A percentile compares a stretch with the other conserved stretches of the same genome.
Evolutionary conservation across 2,329 filamentous ascomycete genomes (phyloP).

Genomic region (Penicillium sp.): DNA sequence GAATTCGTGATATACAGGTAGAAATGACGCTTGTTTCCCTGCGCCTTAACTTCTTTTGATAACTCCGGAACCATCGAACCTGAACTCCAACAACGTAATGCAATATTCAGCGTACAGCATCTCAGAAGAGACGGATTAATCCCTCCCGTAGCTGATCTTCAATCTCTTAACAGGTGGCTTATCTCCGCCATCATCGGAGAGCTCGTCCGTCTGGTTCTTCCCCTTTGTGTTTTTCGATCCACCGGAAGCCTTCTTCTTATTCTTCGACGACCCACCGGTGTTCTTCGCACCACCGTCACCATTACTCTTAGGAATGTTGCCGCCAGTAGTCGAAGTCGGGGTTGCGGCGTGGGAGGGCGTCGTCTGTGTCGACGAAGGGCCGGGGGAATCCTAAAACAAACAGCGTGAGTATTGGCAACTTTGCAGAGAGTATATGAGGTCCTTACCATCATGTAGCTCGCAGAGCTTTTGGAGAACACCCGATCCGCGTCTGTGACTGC

Average conservation of each 20-base stretch:
- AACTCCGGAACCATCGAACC: slow-evolving; percentile 1
- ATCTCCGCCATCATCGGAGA: slow-evolving; percentile 36
- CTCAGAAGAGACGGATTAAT: slow-evolving; percentile 24
- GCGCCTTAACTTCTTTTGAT: not conserved
- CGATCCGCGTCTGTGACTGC: slow-evolving; percentile 47
- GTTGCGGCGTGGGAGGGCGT: slow-evolving; percentile 49
- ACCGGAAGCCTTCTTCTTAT: slow-evolving; percentile 43
- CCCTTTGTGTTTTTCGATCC: slow-evolving; percentile 29
- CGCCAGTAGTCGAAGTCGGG: slow-evolving; percentile 40
- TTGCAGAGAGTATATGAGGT: not conserved
- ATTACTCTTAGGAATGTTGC: slow-evolving; percentile 27
- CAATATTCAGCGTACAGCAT: not conserved
- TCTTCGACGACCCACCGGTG: slow-evolving; percentile 33
- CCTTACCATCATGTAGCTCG: slow-evolving; percentile 46
- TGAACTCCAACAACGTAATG: slow-evolving; percentile 5
- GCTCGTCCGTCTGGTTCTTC: slow-evolving; percentile 31
- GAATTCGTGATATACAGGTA: slow-evolving; percentile 4
- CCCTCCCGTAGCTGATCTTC: slow-evolving; percentile 48
- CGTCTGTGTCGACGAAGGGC: slow-evolving; percentile 45
- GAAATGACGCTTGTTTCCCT: not conserved
- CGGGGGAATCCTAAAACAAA: slow-evolving; percentile 39
- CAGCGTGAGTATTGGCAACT: not conserved
- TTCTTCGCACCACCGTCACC: slow-evolving; percentile 19
- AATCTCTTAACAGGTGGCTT: slow-evolving; percentile 44
- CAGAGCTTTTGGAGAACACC: slow-evolving; percentile 50